phyloP scores from a whole-genome alignment of 768 basidiomycete species.

The Psilocybe sp. region DNA sequence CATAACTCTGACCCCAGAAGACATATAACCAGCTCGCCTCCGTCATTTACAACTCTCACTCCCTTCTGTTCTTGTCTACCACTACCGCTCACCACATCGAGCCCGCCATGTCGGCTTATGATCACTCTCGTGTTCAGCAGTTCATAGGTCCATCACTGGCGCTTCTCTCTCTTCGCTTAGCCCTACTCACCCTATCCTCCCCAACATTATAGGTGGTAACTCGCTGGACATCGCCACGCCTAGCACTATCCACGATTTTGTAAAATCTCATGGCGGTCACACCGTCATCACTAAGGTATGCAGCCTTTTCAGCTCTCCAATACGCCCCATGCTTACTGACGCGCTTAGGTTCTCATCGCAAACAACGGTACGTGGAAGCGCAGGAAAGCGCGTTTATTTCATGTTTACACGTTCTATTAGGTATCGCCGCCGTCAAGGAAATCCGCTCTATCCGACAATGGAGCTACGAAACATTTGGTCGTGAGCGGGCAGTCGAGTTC shows the following conservation, averaged over 20 bases:
- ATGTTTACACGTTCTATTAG: conserved; percentile 34
- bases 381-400: background rate
- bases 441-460: conserved; percentile 99
- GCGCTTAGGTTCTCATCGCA: conserved; percentile 86
- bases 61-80: conserved; percentile 13
- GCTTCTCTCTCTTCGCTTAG: background rate
- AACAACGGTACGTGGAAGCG: conserved; percentile 74
- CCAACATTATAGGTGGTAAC: conserved; percentile 73
- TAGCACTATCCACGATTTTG: conserved; percentile 85
- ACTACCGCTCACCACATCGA: conserved; percentile 16
- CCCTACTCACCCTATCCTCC: conserved; percentile 3
- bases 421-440: conserved; percentile 99
- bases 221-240: conserved; percentile 80
- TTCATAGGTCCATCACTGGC: conserved; percentile 39
- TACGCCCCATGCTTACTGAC: conserved; percentile 6
- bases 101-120: conserved; percentile 45
- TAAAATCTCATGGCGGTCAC: conserved; percentile 88
- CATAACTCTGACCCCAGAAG: conserved; percentile 39
- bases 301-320: conserved; percentile 3
- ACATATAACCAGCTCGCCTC: conserved; percentile 23
- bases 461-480: conserved; percentile 99
- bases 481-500: conserved; percentile 94
- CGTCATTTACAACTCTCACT: conserved; percentile 8
- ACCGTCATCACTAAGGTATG: conserved; percentile 97
- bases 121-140: conserved; percentile 54